Evolutionary conservation across 257 asterid genomes (phyloP).

Genomic region (Primulina eburnea): DNA sequence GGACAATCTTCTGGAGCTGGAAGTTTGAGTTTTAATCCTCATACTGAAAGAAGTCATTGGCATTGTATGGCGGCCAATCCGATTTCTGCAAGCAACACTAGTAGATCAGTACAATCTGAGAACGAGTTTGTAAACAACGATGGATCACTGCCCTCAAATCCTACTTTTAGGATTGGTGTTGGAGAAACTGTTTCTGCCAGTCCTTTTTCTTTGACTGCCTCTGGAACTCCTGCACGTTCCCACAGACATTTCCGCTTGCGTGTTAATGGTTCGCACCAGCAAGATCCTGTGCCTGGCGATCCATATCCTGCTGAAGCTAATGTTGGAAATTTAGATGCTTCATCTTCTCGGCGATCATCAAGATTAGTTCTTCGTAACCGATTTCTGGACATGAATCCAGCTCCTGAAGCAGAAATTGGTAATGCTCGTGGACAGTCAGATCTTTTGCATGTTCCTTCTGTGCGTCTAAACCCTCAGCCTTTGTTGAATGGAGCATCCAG

Average conservation of each 20-base stretch:
- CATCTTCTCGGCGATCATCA: slow-evolving; percentile 41
- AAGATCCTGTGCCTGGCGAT: slow-evolving; percentile 34
- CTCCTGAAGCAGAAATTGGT: slow-evolving; percentile 38
- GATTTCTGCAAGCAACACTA: slow-evolving; percentile 29
- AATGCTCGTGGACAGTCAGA: slow-evolving; percentile 32
- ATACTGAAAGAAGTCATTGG: slow-evolving; percentile 50
- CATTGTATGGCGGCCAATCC: slow-evolving; percentile 34
- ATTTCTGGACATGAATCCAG: slow-evolving; percentile 36
- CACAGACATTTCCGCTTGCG: slow-evolving; percentile 65
- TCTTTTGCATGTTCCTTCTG: slow-evolving; percentile 36
- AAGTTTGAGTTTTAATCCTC: slow-evolving; percentile 45
- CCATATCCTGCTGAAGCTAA: slow-evolving; percentile 32
- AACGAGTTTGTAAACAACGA: slow-evolving; percentile 26
- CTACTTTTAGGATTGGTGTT: slow-evolving; percentile 60
- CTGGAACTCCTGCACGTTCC: slow-evolving; percentile 43
- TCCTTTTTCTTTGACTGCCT: slow-evolving; percentile 35
- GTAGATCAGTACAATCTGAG: slow-evolving; percentile 34
- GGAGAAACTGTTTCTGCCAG: slow-evolving; percentile 41
- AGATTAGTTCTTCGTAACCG: slow-evolving; percentile 39
- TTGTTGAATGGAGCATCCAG: slow-evolving; percentile 60
- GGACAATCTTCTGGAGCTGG: slow-evolving; percentile 78
- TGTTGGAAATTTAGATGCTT: slow-evolving; percentile 34
- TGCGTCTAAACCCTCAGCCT: slow-evolving; percentile 41
- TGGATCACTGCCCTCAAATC: slow-evolving; percentile 44
- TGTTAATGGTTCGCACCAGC: slow-evolving; percentile 54